These are phyloP conservation scores for Clarireedia monteithiana DNA, from an alignment of 2,329 filamentous ascomycete species.

Conservation along the genomic window DNA sequence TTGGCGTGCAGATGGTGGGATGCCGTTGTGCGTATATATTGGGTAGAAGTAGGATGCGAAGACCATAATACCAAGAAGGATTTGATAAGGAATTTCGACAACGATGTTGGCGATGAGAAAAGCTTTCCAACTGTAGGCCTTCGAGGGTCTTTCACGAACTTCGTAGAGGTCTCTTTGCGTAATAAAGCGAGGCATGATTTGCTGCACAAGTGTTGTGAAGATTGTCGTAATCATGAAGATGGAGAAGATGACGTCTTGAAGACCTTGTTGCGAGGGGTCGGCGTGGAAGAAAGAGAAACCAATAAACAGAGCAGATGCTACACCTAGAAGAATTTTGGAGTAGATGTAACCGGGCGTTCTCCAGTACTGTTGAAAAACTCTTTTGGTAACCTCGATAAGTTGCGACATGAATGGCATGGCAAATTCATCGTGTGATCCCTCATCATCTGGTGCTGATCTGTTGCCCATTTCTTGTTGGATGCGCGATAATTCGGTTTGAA, in stretches of 20 bases:
- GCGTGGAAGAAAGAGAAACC: constrained; percentile 61
- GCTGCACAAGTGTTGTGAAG: constrained; percentile 57
- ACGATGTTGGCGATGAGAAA: constrained; percentile 45
- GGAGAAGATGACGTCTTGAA: constrained; percentile 65
- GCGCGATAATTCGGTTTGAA: constrained; percentile 29
- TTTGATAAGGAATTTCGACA: constrained; percentile 81
- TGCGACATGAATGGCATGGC: constrained; percentile 67
- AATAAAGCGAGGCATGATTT: constrained; percentile 65
- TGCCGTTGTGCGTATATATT: constrained; percentile 56
- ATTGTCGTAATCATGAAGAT: constrained; percentile 66
- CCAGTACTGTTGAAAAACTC: constrained; percentile 75
- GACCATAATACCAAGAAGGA: constrained; percentile 65
- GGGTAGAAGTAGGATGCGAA: constrained; percentile 79
- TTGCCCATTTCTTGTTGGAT: constrained; percentile 25
- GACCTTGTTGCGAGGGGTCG: constrained; percentile 51
- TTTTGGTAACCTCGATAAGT: constrained; percentile 53
- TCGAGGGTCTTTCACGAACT: constrained; percentile 30
- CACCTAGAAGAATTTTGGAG: constrained; percentile 54
- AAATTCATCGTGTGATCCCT: constrained; percentile 53
- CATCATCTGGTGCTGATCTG: constrained; percentile 50
- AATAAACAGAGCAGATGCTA: constrained; percentile 46
- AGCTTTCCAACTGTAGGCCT: constrained; percentile 31
- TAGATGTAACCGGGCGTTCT: constrained; percentile 69
- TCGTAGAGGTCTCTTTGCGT: constrained; percentile 63
- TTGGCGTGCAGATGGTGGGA: constrained; percentile 23